Evolutionary conservation across 2,329 filamentous ascomycete species (phyloP).

Genomic region (Penicillium polonicum): DNA sequence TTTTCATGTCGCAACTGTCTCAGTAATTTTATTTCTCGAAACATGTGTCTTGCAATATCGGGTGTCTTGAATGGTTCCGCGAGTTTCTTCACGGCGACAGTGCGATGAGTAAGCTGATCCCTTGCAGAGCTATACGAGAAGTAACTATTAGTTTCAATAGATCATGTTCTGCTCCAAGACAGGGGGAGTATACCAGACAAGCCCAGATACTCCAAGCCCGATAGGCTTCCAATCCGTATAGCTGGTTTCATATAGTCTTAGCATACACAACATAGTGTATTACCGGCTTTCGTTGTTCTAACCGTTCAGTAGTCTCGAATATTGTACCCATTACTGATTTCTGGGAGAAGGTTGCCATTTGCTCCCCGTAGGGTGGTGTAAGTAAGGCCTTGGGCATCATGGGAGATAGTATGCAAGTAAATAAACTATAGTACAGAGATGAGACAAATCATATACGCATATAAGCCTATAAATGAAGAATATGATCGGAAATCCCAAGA

Average conservation of each 20-base stretch:
- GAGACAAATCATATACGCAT: too few relatives aligned
- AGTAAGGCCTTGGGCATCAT: background rate
- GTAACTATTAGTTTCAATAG: background rate
- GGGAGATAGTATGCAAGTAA: background rate
- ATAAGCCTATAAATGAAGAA: too few relatives aligned
- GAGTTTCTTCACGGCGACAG: constrained; percentile 99
- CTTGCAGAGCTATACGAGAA: constrained; percentile 72
- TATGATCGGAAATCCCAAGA: background rate
- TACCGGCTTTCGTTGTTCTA: constrained; percentile 27
- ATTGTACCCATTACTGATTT: constrained; percentile 98
- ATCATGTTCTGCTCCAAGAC: constrained; percentile 11
- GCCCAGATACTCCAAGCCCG: constrained; percentile 96
- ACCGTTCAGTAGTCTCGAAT: constrained; percentile 99
- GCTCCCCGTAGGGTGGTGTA: constrained; percentile 13
- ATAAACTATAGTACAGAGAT: constrained; percentile 1
- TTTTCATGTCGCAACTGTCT: constrained; percentile 98
- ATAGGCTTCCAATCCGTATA: constrained; percentile 97
- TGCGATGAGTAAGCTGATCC: constrained; percentile 92
- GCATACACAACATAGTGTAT: background rate
- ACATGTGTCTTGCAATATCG: constrained; percentile 92
- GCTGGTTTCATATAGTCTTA: constrained; percentile 49
- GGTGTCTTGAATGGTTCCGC: constrained; percentile 99
- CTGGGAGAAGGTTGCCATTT: constrained; percentile 96
- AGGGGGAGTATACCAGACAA: constrained; percentile 73
- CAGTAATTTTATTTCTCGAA: constrained; percentile 91